A percentile compares a stretch with the other conserved stretches of the same genome.
These are phyloP conservation scores for Galerina marginata DNA, from an alignment of 768 basidiomycete species.

Conservation along the genomic window DNA sequence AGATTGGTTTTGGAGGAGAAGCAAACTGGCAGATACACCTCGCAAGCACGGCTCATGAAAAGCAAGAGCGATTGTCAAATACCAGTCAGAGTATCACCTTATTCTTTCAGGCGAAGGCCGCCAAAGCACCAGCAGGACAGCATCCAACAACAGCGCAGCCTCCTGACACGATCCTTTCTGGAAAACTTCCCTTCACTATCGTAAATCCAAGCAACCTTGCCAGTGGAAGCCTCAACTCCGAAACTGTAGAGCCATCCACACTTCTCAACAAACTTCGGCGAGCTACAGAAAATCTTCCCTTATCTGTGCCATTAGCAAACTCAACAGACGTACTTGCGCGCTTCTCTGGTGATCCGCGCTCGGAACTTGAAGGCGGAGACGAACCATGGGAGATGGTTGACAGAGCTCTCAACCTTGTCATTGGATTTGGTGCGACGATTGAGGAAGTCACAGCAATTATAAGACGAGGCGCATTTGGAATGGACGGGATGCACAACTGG, in stretches of 20 bases:
- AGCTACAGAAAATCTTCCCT: not conserved
- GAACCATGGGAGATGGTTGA: not conserved
- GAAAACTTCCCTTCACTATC: too few relatives aligned
- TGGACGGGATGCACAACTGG: constrained; percentile 10
- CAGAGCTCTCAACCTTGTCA: not conserved
- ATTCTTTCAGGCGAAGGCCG: too few relatives aligned
- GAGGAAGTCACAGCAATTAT: not conserved
- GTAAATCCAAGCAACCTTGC: too few relatives aligned
- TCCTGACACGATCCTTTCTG: too few relatives aligned
- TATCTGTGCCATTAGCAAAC: not conserved
- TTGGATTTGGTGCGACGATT: not conserved
- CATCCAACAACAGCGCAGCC: too few relatives aligned
- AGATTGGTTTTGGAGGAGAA: constrained; percentile 6
- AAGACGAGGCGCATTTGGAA: constrained; percentile 7
- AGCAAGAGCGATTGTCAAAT: not conserved
- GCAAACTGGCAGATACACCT: constrained; percentile 2
- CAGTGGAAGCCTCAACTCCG: too few relatives aligned
- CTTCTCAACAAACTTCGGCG: not conserved
- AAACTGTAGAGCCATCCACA: too few relatives aligned
- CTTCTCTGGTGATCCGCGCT: not conserved
- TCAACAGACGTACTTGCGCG: not conserved
- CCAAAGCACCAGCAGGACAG: too few relatives aligned
- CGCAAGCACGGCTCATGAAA: not conserved
- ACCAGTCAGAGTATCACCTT: too few relatives aligned
- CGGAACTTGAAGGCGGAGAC: not conserved